A percentile compares a stretch with the other conserved stretches of the same genome.
These are phyloP conservation scores for Scenedesmus sp. DNA, from an alignment of 163 green algal genomes.

Conservation along the genomic window DNA sequence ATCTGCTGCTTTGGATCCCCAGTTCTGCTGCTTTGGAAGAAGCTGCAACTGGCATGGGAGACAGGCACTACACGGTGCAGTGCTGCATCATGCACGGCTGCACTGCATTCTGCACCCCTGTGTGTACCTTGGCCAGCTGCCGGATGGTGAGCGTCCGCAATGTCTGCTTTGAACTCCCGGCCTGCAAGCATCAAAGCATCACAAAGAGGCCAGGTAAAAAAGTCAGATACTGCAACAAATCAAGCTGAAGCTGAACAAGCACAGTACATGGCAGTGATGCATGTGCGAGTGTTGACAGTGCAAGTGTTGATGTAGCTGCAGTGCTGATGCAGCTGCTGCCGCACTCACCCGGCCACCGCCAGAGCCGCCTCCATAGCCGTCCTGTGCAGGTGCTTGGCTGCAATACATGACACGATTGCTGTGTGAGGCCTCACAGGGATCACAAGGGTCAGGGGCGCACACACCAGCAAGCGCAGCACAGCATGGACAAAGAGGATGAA, in stretches of 20 bases:
- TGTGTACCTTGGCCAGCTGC: conserved; percentile 46
- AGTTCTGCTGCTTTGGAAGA: not conserved
- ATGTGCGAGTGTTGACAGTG: not conserved
- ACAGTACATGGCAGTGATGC: not conserved
- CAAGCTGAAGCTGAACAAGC: not conserved
- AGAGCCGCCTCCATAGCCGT: conserved; percentile 10
- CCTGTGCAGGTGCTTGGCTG: conserved; percentile 40
- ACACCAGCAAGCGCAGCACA: not conserved
- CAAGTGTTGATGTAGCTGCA: not conserved
- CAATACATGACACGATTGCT: not conserved
- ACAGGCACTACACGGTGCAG: too few species aligned
- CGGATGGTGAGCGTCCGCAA: conserved; percentile 51
- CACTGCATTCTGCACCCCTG: not conserved
- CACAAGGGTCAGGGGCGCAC: too few species aligned
- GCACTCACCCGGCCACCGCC: conserved; percentile 9
- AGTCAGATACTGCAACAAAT: not conserved
- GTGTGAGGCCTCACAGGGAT: not conserved
- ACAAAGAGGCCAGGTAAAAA: not conserved
- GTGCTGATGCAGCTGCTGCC: not conserved
- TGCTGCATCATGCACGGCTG: not conserved
- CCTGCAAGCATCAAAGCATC: not conserved
- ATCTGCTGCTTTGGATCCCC: not conserved
- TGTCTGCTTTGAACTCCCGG: conserved; percentile 22
- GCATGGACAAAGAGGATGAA: not conserved
- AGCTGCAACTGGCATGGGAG: too few species aligned